phyloP scores from a whole-genome alignment of 75 land plant species.

The Picea glauca region DNA sequence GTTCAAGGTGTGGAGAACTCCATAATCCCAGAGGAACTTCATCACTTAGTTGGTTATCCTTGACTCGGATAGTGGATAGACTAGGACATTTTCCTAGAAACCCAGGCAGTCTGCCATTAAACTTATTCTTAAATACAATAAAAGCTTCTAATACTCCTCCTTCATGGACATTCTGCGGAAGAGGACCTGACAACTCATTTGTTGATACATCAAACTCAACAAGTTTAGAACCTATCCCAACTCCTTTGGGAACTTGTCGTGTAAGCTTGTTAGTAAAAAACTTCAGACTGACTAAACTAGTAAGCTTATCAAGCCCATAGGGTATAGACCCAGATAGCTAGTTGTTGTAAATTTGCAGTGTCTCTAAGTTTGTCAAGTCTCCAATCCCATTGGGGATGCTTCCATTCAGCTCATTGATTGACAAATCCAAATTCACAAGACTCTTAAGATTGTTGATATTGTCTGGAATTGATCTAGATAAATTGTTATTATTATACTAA shows the following conservation, averaged over 20 bases:
- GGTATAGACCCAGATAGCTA: slow-evolving; percentile 42
- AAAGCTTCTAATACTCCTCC: slow-evolving; percentile 14
- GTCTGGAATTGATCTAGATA: slow-evolving; percentile 26
- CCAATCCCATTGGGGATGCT: slow-evolving; percentile 38
- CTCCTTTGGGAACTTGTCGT: slow-evolving; percentile 30
- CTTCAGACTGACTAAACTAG: slow-evolving; percentile 13
- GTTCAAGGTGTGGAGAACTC: slow-evolving; percentile 21
- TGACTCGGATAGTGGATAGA: slow-evolving; percentile 13
- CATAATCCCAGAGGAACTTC: slow-evolving; percentile 27
- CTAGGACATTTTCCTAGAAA: slow-evolving; percentile 22
- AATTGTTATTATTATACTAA: neutral
- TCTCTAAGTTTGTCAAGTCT: slow-evolving; percentile 16
- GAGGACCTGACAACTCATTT: slow-evolving; percentile 37
- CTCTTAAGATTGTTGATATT: slow-evolving; percentile 19
- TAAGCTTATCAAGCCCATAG: slow-evolving; percentile 19
- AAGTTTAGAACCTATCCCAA: slow-evolving; percentile 25
- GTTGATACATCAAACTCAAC: slow-evolving; percentile 29
- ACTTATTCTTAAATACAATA: slow-evolving; percentile 34
- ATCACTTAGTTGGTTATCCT: slow-evolving; percentile 28
- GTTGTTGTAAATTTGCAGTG: slow-evolving; percentile 20
- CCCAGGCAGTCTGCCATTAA: slow-evolving; percentile 36
- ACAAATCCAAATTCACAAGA: slow-evolving; percentile 15
- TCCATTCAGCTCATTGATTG: slow-evolving; percentile 16
- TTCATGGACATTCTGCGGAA: slow-evolving; percentile 38
- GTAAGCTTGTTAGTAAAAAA: slow-evolving; percentile 30